These are phyloP conservation scores for Ogataea methanolica DNA, from an alignment of 805 yeast genomes.

Conservation along the genomic window DNA sequence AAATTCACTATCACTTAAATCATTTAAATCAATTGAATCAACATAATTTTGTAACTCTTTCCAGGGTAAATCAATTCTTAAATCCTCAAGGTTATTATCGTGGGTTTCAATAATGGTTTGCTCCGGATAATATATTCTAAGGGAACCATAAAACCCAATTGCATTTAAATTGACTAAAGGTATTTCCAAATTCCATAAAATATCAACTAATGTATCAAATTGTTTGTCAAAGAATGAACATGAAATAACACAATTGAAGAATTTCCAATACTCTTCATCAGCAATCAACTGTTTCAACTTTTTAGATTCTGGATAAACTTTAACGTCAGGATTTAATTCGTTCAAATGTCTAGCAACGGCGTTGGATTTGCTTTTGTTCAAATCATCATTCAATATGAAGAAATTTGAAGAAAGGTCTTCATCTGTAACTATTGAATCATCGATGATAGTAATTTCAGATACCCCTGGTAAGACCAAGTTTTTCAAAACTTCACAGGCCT, in stretches of 20 bases:
- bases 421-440: constrained; percentile 34
- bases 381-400: constrained; percentile 44
- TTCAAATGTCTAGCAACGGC: constrained; percentile 37
- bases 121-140: constrained; percentile 50
- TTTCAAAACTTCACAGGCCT: constrained; percentile 68
- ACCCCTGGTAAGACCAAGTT: constrained; percentile 70
- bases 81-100: constrained; percentile 51
- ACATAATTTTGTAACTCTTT: constrained; percentile 49
- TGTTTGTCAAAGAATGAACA: constrained; percentile 6
- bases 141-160: constrained; percentile 61
- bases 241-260: constrained; percentile 47
- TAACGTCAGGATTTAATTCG: constrained; percentile 60
- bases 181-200: constrained; percentile 39
- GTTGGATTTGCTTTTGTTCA: constrained; percentile 38
- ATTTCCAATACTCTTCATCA: constrained; percentile 36
- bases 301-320: constrained; percentile 28
- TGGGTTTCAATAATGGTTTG: constrained; percentile 76
- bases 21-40: constrained; percentile 45
- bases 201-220: constrained; percentile 23
- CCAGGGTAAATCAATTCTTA: constrained; percentile 73
- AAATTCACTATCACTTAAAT: constrained; percentile 39
- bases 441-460: constrained; percentile 61
- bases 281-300: constrained; percentile 3
- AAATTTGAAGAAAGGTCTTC: constrained; percentile 56
- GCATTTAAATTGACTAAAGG: constrained; percentile 53